Evolutionary conservation across 257 asterid species (phyloP).

Genomic region (Thymus mandschuricus): DNA sequence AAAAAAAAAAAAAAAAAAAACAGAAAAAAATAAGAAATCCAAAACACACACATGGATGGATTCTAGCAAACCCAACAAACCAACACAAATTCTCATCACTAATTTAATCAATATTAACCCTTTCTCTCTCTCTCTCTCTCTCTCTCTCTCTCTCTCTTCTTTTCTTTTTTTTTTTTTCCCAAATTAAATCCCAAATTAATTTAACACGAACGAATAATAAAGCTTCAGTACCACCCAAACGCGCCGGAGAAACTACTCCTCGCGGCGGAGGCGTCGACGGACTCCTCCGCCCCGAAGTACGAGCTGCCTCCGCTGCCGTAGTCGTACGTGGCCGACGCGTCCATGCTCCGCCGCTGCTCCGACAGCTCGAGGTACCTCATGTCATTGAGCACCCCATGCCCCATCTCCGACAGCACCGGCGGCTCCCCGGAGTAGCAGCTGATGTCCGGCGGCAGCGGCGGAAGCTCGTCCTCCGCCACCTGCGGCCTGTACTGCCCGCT

Average conservation of each 20-base stretch:
- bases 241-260: constrained; percentile 56
- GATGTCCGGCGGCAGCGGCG: constrained; percentile 91
- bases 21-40: not conserved
- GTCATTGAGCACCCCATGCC: constrained; percentile 67
- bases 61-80: constrained; percentile 33
- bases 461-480: constrained; percentile 46
- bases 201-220: not conserved
- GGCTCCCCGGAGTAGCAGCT: constrained; percentile 59
- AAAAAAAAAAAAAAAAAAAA: not conserved
- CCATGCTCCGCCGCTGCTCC: constrained; percentile 47
- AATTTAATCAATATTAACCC: not conserved
- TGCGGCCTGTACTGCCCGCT: not conserved
- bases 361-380: constrained; percentile 70
- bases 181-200: too few species aligned
- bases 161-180: too few species aligned
- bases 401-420: constrained; percentile 71
- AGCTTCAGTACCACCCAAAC: constrained; percentile 51
- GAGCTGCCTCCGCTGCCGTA: constrained; percentile 1
- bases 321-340: constrained; percentile 32
- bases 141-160: too few species aligned
- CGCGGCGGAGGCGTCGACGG: constrained; percentile 18
- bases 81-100: constrained; percentile 41
- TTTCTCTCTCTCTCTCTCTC: too few species aligned
- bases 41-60: constrained; percentile 36
- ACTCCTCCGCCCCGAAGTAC: constrained; percentile 35